Conservation (phyloP, 768 basidiomycete genomes). For the Russula griseocarnosa region DNA sequence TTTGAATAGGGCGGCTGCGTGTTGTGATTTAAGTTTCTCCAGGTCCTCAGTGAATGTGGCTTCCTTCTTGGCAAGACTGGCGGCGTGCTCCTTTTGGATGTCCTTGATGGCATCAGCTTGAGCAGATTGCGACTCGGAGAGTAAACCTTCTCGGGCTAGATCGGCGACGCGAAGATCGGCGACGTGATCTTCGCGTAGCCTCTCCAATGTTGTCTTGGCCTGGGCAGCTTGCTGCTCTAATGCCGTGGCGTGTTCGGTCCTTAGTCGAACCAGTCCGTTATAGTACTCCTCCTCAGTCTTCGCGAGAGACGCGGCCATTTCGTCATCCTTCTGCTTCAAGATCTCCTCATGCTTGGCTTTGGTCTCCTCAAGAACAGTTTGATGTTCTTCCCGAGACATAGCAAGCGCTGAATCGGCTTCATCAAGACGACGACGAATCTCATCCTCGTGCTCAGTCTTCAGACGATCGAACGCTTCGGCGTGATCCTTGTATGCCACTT, state of each 20-base stretch:
- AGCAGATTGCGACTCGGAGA: constrained; percentile 70
- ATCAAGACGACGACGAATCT: constrained; percentile 48
- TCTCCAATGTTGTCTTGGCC: constrained; percentile 56
- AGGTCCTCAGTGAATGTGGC: constrained; percentile 59
- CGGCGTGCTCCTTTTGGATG: constrained; percentile 69
- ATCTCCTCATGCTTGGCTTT: constrained; percentile 51
- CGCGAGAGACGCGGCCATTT: constrained; percentile 52
- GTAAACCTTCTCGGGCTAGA: constrained; percentile 66
- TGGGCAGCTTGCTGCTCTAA: constrained; percentile 61
- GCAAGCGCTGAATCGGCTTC: constrained; percentile 50
- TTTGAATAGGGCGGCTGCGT: constrained; percentile 50
- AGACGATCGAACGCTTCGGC: constrained; percentile 58
- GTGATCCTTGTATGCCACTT: constrained; percentile 50
- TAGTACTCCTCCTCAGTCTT: constrained; percentile 80
- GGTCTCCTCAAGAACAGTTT: constrained; percentile 47
- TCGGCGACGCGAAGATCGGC: constrained; percentile 69
- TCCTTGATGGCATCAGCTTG: constrained; percentile 56
- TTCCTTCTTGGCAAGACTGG: constrained; percentile 65
- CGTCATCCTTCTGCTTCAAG: constrained; percentile 59
- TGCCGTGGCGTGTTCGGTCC: constrained; percentile 63
- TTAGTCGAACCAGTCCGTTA: constrained; percentile 72
- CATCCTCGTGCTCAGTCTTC: constrained; percentile 37
- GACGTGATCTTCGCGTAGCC: constrained; percentile 72
- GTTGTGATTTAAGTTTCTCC: constrained; percentile 61
- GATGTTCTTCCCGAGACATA: constrained; percentile 50